Percentiles rank a stretch among this genome's conserved stretches.
These are phyloP conservation scores for Solanum aculeatissimum DNA, from an alignment of 305 asterid genomes.

Conservation along the genomic window DNA sequence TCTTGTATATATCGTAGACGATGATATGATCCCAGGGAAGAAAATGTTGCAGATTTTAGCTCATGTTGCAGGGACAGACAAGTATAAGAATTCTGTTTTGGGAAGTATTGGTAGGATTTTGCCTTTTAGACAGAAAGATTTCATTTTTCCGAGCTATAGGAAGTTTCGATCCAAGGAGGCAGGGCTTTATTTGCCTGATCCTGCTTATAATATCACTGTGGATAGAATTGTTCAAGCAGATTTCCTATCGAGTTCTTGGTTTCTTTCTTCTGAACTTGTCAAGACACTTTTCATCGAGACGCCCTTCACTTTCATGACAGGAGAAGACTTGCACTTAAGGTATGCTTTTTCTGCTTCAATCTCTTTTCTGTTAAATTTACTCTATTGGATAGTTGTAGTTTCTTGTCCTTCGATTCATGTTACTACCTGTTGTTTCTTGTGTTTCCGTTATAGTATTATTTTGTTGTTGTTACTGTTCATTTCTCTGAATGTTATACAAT, in stretches of 20 bases:
- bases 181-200: slow-evolving; percentile 90
- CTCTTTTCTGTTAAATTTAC: no score
- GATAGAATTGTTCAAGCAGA: slow-evolving; percentile 75
- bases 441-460: no score
- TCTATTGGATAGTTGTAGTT: no score
- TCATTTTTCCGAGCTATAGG: slow-evolving; percentile 72
- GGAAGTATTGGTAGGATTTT: slow-evolving; percentile 91
- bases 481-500: no score
- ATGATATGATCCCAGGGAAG: slow-evolving; percentile 86
- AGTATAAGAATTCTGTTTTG: slow-evolving; percentile 67
- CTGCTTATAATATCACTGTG: slow-evolving; percentile 73
- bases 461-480: no score
- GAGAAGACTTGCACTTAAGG: slow-evolving; percentile 98
- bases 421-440: no score
- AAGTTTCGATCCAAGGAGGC: slow-evolving; percentile 87
- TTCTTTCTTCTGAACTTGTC: slow-evolving; percentile 74
- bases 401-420: no score
- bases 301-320: slow-evolving; percentile 85
- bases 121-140: slow-evolving; percentile 86
- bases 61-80: slow-evolving; percentile 78
- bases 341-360: slow-evolving; percentile 6
- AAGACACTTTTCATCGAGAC: slow-evolving; percentile 79
- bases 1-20: slow-evolving; percentile 71
- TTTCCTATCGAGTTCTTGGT: slow-evolving; percentile 93
- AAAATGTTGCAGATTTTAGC: slow-evolving; percentile 70